Conservation (phyloP, 306 rosid genomes). For the Glycine tomentella region DNA sequence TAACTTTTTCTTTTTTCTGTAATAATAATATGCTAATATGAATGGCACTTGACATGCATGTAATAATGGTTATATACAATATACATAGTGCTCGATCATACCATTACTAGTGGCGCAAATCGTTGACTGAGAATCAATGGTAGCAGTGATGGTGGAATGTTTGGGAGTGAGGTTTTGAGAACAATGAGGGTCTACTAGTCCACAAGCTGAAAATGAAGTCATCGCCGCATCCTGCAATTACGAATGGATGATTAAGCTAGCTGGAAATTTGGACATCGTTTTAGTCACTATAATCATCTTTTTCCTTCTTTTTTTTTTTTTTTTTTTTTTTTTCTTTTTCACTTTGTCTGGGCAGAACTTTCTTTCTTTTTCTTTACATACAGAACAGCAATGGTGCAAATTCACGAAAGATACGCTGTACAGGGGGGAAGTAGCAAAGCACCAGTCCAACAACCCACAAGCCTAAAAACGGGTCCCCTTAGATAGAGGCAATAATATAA, state of each 20-base stretch:
- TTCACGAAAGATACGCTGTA: background rate
- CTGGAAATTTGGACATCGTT: background rate
- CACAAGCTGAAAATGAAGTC: constrained; percentile 59
- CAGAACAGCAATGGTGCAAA: background rate
- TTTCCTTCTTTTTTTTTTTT: too few species aligned
- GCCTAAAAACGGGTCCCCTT: background rate
- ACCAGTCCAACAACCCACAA: constrained; percentile 1
- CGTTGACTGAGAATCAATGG: constrained; percentile 84
- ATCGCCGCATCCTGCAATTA: constrained; percentile 62
- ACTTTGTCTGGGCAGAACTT: background rate
- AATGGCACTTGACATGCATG: background rate
- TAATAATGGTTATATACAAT: background rate
- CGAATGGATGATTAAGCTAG: constrained; percentile 2
- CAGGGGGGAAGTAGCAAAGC: background rate
- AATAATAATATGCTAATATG: background rate
- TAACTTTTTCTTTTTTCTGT: too few species aligned
- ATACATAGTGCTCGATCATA: background rate
- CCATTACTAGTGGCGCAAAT: constrained; percentile 62
- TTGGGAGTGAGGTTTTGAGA: constrained; percentile 64
- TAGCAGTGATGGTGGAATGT: constrained; percentile 62
- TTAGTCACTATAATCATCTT: constrained; percentile 10
- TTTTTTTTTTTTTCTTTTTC: background rate
- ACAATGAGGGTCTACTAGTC: constrained; percentile 46
- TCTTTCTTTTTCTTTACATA: background rate
- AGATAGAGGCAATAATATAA: background rate